Conservation (phyloP, 306 rosid genomes). For the Mucuna pruriens region DNA sequence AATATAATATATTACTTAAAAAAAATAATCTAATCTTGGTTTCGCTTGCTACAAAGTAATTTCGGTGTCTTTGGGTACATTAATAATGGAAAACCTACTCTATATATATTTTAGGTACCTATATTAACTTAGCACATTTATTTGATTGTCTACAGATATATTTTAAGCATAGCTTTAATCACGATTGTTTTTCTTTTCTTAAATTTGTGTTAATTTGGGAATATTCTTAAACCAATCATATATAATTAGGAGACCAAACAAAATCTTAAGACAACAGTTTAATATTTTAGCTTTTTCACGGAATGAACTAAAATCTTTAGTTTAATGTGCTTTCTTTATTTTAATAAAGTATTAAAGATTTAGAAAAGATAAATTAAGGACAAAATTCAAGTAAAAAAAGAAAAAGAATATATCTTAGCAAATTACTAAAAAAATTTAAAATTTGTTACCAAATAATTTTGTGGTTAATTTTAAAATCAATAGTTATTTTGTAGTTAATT, state of each 20-base stretch:
- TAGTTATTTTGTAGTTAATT: too few relatives aligned
- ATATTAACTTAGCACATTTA: background rate
- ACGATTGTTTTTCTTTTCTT: background rate
- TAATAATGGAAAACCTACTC: background rate
- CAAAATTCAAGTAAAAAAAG: too few relatives aligned
- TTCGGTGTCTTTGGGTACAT: too few relatives aligned
- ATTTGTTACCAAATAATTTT: too few relatives aligned
- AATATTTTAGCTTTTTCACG: background rate
- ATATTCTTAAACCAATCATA: background rate
- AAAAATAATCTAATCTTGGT: too few relatives aligned
- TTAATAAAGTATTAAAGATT: too few relatives aligned
- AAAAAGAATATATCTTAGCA: too few relatives aligned
- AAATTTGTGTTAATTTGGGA: background rate
- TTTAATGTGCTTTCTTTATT: background rate
- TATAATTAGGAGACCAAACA: background rate
- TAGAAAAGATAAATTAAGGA: too few relatives aligned
- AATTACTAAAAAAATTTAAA: too few relatives aligned
- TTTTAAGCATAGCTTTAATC: background rate
- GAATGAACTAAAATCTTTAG: background rate
- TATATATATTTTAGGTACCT: background rate
- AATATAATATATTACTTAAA: too few relatives aligned
- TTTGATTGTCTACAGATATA: background rate
- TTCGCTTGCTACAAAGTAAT: too few relatives aligned
- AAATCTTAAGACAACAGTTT: background rate
- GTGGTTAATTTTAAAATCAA: too few relatives aligned